Conservation (phyloP, 75 land plant species). For the Cupressus sempervirens region DNA sequence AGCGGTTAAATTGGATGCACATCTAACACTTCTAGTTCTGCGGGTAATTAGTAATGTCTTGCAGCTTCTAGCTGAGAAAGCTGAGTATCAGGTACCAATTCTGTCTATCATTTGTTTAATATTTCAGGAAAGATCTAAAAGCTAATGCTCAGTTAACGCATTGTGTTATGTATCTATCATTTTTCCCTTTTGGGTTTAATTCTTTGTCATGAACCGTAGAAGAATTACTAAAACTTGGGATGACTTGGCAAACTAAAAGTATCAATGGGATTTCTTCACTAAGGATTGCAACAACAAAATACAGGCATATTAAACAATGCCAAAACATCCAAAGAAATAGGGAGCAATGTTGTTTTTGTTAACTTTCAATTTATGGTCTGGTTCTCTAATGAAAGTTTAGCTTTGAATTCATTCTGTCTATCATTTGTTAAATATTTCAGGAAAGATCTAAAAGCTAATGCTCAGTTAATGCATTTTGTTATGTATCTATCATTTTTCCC, state of each 20-base stretch:
- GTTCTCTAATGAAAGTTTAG: too few relatives aligned
- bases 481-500: background rate
- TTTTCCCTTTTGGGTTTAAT: background rate
- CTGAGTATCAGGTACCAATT: slow-evolving; percentile 84
- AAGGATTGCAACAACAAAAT: too few relatives aligned
- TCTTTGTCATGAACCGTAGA: background rate
- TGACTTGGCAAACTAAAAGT: too few relatives aligned
- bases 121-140: background rate
- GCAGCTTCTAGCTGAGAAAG: slow-evolving; percentile 76
- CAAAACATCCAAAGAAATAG: too few relatives aligned
- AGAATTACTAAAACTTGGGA: too few relatives aligned
- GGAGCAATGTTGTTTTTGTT: too few relatives aligned
- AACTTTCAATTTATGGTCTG: too few relatives aligned
- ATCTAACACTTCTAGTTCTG: slow-evolving; percentile 75
- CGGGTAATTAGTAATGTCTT: slow-evolving; percentile 78
- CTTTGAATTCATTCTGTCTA: background rate
- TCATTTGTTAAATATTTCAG: background rate
- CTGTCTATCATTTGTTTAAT: background rate
- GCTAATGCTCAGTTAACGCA: background rate
- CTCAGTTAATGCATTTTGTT: background rate
- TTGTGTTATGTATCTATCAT: background rate
- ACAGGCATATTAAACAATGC: too few relatives aligned
- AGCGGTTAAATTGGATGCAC: slow-evolving; percentile 79
- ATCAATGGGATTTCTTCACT: too few relatives aligned
- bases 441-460: background rate